Evolutionary conservation across 768 basidiomycete species (phyloP).

Genomic region (Cubamyces lactineus): DNA sequence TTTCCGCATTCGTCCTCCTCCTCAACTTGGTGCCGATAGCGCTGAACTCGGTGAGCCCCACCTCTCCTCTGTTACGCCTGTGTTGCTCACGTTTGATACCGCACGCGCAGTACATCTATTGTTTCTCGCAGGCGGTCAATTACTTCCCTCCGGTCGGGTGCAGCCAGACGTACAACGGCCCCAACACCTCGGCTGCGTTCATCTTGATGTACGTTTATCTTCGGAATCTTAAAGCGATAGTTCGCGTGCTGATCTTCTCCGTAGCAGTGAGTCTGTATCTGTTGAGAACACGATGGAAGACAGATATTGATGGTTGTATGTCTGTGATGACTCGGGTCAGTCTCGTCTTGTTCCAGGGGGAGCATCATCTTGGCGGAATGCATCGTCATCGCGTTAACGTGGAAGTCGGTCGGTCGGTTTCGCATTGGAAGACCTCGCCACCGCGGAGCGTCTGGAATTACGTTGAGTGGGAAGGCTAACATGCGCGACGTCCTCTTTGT

Average conservation of each 20-base stretch:
- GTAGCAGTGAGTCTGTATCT: neutral
- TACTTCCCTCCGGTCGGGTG: neutral
- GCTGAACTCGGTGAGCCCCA: neutral
- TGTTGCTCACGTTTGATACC: neutral
- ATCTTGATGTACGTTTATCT: neutral
- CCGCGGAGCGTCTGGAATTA: neutral
- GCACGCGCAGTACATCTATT: neutral
- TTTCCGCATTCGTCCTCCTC: neutral
- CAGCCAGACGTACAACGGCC: neutral
- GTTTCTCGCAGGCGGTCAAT: neutral
- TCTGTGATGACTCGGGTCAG: neutral
- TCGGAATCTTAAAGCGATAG: neutral
- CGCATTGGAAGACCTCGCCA: neutral
- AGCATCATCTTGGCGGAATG: slow-evolving; percentile 2
- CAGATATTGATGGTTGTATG: neutral
- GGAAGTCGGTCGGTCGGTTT: neutral
- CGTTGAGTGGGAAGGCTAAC: neutral
- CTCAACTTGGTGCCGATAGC: neutral
- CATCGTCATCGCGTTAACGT: neutral
- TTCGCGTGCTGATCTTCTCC: neutral
- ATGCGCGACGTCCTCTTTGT: neutral
- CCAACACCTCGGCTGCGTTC: neutral
- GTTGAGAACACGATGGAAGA: neutral
- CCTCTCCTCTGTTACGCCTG: neutral
- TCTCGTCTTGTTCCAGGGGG: neutral